These are phyloP conservation scores for Lentinula sp. DNA, from an alignment of 768 basidiomycete genomes.

Conservation along the genomic window DNA sequence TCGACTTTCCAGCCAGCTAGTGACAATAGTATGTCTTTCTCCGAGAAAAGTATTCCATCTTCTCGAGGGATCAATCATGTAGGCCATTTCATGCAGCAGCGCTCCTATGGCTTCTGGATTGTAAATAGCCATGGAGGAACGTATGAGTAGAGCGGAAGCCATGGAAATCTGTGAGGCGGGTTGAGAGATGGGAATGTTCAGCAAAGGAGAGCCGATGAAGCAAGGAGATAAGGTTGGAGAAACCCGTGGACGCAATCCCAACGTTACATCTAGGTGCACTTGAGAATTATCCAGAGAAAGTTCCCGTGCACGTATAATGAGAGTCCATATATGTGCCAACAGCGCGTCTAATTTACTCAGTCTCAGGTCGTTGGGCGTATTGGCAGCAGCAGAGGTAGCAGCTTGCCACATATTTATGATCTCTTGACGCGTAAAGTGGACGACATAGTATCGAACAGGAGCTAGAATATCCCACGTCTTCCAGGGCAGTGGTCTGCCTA, in stretches of 20 bases:
- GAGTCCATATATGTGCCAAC: slow-evolving; percentile 28
- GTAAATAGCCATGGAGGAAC: slow-evolving; percentile 18
- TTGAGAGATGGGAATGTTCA: slow-evolving; percentile 18
- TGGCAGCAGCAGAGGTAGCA: neutral
- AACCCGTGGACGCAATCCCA: slow-evolving; percentile 20
- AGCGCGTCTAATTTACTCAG: slow-evolving; percentile 30
- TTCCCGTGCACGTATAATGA: slow-evolving; percentile 23
- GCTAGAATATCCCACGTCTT: slow-evolving; percentile 19
- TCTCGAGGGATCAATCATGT: slow-evolving; percentile 21
- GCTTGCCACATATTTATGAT: slow-evolving; percentile 25
- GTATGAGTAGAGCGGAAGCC: slow-evolving; percentile 20
- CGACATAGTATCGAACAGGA: slow-evolving; percentile 17
- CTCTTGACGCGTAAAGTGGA: slow-evolving; percentile 20
- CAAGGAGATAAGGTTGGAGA: slow-evolving; percentile 16
- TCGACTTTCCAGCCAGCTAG: slow-evolving; percentile 23
- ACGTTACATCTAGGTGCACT: slow-evolving; percentile 20
- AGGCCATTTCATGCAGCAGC: slow-evolving; percentile 27
- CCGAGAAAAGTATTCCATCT: slow-evolving; percentile 30
- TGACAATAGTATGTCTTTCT: slow-evolving; percentile 23
- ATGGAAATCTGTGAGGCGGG: slow-evolving; percentile 2
- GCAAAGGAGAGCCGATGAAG: slow-evolving; percentile 28
- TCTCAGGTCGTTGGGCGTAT: neutral
- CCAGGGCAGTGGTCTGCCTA: slow-evolving; percentile 22
- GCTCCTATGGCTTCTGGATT: slow-evolving; percentile 18
- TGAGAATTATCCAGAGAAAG: slow-evolving; percentile 12